These are phyloP conservation scores for Pleurozium schreberi DNA, from an alignment of 225 moss, liverwort and hornwort genomes.

Conservation along the genomic window DNA sequence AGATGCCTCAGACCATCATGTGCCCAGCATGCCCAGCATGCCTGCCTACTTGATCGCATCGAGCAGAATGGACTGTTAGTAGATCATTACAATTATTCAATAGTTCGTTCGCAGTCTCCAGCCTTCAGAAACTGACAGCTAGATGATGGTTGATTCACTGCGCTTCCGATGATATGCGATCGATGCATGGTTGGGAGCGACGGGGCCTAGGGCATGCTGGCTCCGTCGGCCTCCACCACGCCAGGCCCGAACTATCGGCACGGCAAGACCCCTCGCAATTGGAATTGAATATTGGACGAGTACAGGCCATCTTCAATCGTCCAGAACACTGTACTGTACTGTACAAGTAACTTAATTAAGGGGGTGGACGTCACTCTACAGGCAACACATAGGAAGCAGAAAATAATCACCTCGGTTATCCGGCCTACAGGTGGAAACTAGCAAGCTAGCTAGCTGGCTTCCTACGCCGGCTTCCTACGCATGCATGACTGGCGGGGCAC, in stretches of 20 bases:
- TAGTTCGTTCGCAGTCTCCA: background rate
- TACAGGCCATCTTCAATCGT: background rate
- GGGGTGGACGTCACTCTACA: background rate
- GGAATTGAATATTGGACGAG: background rate
- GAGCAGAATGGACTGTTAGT: background rate
- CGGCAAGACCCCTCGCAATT: background rate
- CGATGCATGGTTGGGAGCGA: background rate
- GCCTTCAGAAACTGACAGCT: background rate
- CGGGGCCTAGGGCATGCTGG: background rate
- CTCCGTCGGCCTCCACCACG: background rate
- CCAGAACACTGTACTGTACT: too few relatives aligned
- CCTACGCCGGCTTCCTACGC: background rate
- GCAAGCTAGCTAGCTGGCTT: background rate
- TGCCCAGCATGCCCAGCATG: too few relatives aligned
- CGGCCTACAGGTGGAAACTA: background rate
- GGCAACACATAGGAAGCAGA: background rate
- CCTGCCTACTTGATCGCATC: background rate
- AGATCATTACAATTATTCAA: background rate
- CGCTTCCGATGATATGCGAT: background rate
- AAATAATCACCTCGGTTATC: background rate
- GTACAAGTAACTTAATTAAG: background rate
- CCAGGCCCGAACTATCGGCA: background rate
- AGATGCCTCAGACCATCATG: background rate
- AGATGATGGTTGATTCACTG: background rate
- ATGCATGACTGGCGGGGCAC: background rate